Evolutionary conservation across 2,329 filamentous ascomycete genomes (phyloP), one percentile per base, ranked within the genome.

Genomic region (Trichophyton mentagrophytes): DNA sequence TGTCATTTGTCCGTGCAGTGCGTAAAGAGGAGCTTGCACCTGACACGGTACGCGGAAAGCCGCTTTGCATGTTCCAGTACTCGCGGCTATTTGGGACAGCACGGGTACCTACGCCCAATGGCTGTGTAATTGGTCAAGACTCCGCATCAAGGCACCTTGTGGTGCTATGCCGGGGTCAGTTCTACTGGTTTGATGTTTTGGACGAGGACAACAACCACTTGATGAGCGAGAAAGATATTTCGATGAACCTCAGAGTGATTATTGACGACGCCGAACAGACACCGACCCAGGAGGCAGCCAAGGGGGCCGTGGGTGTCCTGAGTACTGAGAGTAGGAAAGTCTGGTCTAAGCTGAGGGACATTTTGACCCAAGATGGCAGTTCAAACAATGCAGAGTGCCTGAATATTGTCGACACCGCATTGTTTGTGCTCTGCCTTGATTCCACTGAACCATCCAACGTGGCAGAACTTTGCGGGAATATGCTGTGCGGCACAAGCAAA

Each of bases 111-210:
- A 97, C 92, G 0, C 89, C 95, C 33, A 86, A 93, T 70, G 93
- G 93, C 3, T 99, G 93, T 71, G 88, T 96, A 67, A 97, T 99
- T 68, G 90, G 91, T 65, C 91, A 97, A 71, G 91, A 97, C 68
- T 88, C 90, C 0, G 83, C 86, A n/a, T 89, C 92, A 2, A 95
- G 90, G 75, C 93, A 99, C 72, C 80, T 99, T 42, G 88, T 96
- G 8, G 90, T 97, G 49, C 81, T 97, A 75, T 95, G 90, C 70
- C 89, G 92, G 65, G 93, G 93, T 1, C 93, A 99, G 67, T 91
- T 97, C 69, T 99, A 99, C 75, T 97, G 92, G 92, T 99, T 99
- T 68, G 93, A 99, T 72, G 91, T 96, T 1, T 79, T 99, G 17
- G 93, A 99, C 67, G 87, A 92, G 66, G 95, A 96, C 73, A 88